Percentiles rank a stretch among this genome's conserved stretches.
phyloP scores from a whole-genome alignment of 202 grass and related monocot species.

The Musa balbisiana region DNA sequence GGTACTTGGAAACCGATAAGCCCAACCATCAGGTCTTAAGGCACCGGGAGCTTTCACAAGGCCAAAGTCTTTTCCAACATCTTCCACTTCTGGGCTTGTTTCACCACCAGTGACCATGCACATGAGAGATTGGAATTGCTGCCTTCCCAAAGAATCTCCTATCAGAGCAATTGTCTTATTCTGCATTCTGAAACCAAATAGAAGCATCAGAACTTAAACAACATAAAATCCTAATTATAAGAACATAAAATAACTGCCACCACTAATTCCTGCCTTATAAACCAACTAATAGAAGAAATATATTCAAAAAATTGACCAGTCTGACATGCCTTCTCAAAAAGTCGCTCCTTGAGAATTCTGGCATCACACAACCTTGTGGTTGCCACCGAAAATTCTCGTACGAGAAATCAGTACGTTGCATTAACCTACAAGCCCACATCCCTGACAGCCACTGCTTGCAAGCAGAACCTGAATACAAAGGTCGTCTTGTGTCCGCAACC shows the following conservation, averaged over 20 bases:
- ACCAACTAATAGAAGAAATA: background rate
- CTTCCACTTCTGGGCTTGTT: background rate
- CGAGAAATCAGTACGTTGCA: conserved; percentile 13
- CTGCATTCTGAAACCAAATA: conserved; percentile 11
- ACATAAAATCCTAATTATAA: background rate
- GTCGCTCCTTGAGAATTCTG: conserved; percentile 2
- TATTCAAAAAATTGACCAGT: background rate
- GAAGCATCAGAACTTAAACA: background rate
- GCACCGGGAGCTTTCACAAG: conserved; percentile 15
- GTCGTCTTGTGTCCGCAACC: background rate
- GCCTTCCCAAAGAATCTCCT: conserved; percentile 19
- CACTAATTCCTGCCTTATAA: background rate
- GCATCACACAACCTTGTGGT: conserved; percentile 13
- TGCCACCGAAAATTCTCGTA: conserved; percentile 10
- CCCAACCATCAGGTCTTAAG: conserved; percentile 17
- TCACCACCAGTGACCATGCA: conserved; percentile 9
- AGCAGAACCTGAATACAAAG: conserved; percentile 11
- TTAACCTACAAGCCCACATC: conserved; percentile 18
- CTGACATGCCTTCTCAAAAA: background rate
- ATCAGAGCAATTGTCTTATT: conserved; percentile 13
- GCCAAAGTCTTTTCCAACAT: conserved; percentile 1
- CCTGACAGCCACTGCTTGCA: conserved; percentile 14
- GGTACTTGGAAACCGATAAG: conserved; percentile 6
- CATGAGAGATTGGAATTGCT: conserved; percentile 20
- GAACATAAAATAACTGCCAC: background rate